phyloP scores from a whole-genome alignment of 441 rosid species.

The Viola pubescens region DNA sequence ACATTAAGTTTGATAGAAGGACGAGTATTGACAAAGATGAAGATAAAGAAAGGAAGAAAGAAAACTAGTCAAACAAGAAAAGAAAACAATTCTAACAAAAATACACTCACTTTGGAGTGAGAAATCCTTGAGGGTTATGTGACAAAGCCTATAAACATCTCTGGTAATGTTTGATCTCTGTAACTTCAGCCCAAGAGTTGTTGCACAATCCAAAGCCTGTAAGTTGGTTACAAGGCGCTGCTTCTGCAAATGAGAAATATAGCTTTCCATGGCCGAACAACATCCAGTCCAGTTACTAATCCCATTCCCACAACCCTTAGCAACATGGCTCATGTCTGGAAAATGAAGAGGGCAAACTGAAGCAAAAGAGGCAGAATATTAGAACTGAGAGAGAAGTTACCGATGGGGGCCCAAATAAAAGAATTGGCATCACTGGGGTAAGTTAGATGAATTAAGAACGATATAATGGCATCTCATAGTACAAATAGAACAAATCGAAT shows the following conservation, averaged over 20 bases:
- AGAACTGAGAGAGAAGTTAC: slow-evolving; percentile 5
- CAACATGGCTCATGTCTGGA: slow-evolving; percentile 59
- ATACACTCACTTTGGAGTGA: slow-evolving; percentile 70
- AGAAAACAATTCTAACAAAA: background rate
- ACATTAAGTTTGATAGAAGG: background rate
- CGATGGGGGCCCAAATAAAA: slow-evolving; percentile 9
- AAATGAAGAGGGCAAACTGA: slow-evolving; percentile 90
- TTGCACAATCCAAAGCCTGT: slow-evolving; percentile 89
- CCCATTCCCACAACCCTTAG: slow-evolving; percentile 49
- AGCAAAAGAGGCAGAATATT: slow-evolving; percentile 9
- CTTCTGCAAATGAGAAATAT: slow-evolving; percentile 83
- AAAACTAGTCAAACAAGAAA: background rate
- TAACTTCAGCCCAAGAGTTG: slow-evolving; percentile 58
- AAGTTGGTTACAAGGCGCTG: slow-evolving; percentile 83
- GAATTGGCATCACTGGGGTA: background rate
- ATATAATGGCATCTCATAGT: background rate
- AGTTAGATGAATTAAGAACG: background rate
- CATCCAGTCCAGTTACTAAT: slow-evolving; percentile 51
- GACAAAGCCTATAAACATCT: slow-evolving; percentile 69
- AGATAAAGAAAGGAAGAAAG: background rate
- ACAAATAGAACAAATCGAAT: background rate
- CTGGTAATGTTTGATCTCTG: slow-evolving; percentile 54
- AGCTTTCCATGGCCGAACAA: slow-evolving; percentile 74
- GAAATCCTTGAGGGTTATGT: slow-evolving; percentile 86
- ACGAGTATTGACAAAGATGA: background rate